Conservation (phyloP, 1,284 basidiomycete species). For the Boletus hoseneyae region DNA sequence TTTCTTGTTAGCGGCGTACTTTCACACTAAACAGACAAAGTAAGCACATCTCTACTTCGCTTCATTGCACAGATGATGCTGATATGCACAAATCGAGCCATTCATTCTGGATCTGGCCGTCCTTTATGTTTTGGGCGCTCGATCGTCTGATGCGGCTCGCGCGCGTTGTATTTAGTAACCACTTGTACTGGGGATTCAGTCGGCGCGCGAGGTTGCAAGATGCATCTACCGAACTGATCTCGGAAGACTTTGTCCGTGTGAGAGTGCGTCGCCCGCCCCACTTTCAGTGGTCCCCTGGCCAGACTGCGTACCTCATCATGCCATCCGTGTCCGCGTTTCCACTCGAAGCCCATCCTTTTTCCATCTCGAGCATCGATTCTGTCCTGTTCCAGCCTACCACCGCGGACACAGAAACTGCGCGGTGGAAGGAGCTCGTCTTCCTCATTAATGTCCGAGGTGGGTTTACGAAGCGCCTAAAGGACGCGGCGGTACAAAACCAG, state of each 20-base stretch:
- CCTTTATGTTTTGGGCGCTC: conserved; percentile 61
- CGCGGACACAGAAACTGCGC: conserved; percentile 3
- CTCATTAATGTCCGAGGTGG: conserved; percentile 48
- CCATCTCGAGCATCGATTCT: conserved; percentile 45
- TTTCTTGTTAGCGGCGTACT: conserved; percentile 40
- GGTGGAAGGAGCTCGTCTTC: conserved; percentile 45
- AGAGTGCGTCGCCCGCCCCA: conserved; percentile 23
- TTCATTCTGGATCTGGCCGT: conserved; percentile 48
- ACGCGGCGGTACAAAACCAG: conserved; percentile 25
- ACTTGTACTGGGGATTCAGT: conserved; percentile 25
- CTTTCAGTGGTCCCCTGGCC: conserved; percentile 42
- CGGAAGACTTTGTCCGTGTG: conserved; percentile 26
- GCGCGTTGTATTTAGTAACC: conserved; percentile 52
- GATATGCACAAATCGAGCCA: conserved; percentile 9
- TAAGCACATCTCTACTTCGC: conserved; percentile 21
- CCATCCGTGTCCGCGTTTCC: conserved; percentile 41
- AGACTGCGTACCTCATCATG: conserved; percentile 47
- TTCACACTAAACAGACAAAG: conserved; percentile 35
- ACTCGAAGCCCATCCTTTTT: conserved; percentile 55
- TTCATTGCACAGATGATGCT: conserved; percentile 11
- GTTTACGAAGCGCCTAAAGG: conserved; percentile 37
- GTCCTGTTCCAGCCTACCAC: conserved; percentile 7
- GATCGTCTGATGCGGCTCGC: conserved; percentile 54
- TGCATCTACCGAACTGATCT: conserved; percentile 25
- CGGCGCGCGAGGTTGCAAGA: conserved; percentile 19